A percentile compares a stretch with the other conserved stretches of the same genome.
Evolutionary conservation across 768 basidiomycete species (phyloP).

Genomic region (Agrocybe chaxingu): DNA sequence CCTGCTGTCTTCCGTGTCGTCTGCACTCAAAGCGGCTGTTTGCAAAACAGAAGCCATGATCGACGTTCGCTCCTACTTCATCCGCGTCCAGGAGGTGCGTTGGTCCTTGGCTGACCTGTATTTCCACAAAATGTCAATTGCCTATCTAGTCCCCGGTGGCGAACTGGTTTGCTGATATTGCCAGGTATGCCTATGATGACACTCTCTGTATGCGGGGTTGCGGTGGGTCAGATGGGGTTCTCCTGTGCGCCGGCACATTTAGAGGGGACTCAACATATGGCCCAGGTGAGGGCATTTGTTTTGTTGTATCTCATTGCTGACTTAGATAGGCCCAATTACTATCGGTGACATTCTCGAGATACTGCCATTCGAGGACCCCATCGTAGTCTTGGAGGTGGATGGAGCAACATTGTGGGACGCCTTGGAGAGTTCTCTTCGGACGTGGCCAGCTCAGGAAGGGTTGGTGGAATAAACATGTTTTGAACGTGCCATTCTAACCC

Average conservation of each 20-base stretch:
- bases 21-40: constrained; percentile 69
- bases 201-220: constrained; percentile 52
- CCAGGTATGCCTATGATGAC: constrained; percentile 81
- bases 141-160: constrained; percentile 55
- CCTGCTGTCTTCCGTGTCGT: constrained; percentile 65
- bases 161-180: constrained; percentile 86
- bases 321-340: constrained; percentile 60
- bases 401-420: constrained; percentile 79
- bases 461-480: constrained; percentile 21
- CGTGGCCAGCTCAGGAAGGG: constrained; percentile 93
- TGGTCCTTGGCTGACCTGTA: not conserved
- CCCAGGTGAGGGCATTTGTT: constrained; percentile 47
- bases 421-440: constrained; percentile 66
- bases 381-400: constrained; percentile 77
- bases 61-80: constrained; percentile 71
- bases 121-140: not conserved
- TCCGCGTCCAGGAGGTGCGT: constrained; percentile 69
- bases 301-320: not conserved
- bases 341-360: constrained; percentile 89
- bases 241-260: constrained; percentile 81
- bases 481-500: not conserved
- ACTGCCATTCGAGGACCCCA: constrained; percentile 83
- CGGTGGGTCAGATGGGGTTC: constrained; percentile 73
- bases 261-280: constrained; percentile 86
- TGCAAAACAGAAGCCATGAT: constrained; percentile 67